A percentile compares a stretch with the other conserved stretches of the same genome.
Conservation (phyloP, 139 green algal genomes). For the Tetraselmis chui region DNA sequence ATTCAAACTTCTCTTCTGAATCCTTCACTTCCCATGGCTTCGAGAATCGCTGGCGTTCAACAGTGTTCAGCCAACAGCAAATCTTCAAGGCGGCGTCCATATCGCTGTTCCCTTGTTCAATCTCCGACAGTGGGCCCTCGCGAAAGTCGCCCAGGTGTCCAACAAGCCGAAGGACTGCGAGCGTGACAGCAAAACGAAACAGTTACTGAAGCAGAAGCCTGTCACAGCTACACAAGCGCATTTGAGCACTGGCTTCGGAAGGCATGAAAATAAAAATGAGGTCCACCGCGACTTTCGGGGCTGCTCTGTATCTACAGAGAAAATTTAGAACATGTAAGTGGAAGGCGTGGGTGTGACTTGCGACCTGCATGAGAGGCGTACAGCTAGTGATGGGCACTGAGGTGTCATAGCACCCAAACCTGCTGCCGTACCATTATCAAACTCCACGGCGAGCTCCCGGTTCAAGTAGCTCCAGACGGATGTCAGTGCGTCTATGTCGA, state of each 20-base stretch:
- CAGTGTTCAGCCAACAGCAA: constrained; percentile 57
- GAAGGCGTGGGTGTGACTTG: too few relatives aligned
- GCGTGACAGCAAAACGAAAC: background rate
- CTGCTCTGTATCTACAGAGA: too few relatives aligned
- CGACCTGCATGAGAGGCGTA: too few relatives aligned
- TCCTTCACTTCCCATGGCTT: constrained; percentile 49
- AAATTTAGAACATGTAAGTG: too few relatives aligned
- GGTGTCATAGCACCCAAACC: background rate
- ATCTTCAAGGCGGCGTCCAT: constrained; percentile 55
- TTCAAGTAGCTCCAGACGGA: constrained; percentile 54
- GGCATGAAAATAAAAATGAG: too few relatives aligned
- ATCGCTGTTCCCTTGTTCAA: background rate
- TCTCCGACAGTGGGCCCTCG: background rate
- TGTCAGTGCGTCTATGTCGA: constrained; percentile 59
- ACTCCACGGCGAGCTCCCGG: constrained; percentile 26
- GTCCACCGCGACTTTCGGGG: too few relatives aligned
- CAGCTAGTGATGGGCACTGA: too few relatives aligned
- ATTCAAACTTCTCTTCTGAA: constrained; percentile 23
- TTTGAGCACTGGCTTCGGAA: too few relatives aligned
- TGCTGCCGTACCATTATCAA: constrained; percentile 35
- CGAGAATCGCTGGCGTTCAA: constrained; percentile 48
- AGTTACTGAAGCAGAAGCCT: too few relatives aligned
- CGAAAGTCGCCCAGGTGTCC: background rate
- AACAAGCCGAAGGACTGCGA: background rate
- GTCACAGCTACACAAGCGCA: too few relatives aligned